Base-by-base conservation (phyloP, 345 rosid genomes). In the Euphorbia peplus region DNA sequence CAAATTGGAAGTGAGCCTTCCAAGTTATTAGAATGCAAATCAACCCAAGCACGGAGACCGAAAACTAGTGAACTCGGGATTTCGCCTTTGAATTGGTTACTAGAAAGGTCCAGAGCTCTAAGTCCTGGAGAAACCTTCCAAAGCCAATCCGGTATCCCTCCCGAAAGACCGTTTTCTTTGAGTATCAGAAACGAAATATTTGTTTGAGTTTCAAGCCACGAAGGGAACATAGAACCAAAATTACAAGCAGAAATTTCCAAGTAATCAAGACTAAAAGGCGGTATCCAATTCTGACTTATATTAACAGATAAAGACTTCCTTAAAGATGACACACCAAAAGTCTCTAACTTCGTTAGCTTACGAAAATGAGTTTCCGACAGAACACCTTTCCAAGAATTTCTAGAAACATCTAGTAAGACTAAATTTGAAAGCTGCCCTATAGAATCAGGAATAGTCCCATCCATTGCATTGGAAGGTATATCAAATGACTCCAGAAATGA, bases 1-100 rank as follows among this genome's bases (percentile, higher is more conserved):
- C 84, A 84, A 65, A 68, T 64, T 55, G 88, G 92, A 42, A 82
- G 72, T 32, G 83, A 65, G 26, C 90, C 93, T 30, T 80, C 68
- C 58, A 84, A 85, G 61, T 48, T 42, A 76, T 86, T 81, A 48
- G 76, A 73, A 76, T 85, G 61, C 25, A 69, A 48, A 69, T 55
- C 72, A 62, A 21, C 54, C 74, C 64, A 70, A 70, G 68, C 29
- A 11, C 22, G n/a, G 51, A 47, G 24, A 4, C 19, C 44, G 32
- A 41, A 73, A 9, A 56, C 47, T 6, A 57, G 25, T 8, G 35
- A 35, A 7, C 15, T 50, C 15, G 76, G 72, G 11, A 73, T 21
- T 39, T 66, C 15, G 58, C 75, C 72, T 13, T 39, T 24, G 22
- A 73, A 32, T 41, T 67, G 55, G 44, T 73, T 60, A 18, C 53